These are phyloP conservation scores for Clitopilus passeckerianus DNA, from an alignment of 768 basidiomycete genomes.

Conservation along the genomic window DNA sequence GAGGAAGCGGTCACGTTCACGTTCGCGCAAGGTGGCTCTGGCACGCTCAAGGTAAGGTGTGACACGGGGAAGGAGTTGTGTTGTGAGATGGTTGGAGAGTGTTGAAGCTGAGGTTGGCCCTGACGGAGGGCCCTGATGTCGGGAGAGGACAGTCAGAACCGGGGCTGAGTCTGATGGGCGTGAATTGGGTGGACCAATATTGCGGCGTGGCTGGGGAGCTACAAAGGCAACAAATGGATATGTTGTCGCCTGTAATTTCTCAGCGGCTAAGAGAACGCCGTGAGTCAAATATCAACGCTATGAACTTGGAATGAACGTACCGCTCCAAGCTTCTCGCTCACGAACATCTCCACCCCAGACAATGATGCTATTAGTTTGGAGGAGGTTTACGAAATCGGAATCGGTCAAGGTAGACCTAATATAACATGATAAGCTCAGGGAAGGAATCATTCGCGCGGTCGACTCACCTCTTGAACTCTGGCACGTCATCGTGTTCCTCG, in stretches of 20 bases:
- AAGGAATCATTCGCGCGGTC: not conserved
- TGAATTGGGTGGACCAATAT: slow-evolving; percentile 21
- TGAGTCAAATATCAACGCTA: too few relatives aligned
- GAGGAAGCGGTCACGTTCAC: slow-evolving; percentile 51
- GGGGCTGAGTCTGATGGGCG: slow-evolving; percentile 34
- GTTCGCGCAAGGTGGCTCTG: slow-evolving; percentile 41
- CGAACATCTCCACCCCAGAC: slow-evolving; percentile 94
- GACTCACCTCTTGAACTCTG: slow-evolving; percentile 77
- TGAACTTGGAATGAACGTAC: slow-evolving; percentile 18
- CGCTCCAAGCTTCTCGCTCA: slow-evolving; percentile 76
- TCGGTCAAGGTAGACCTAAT: slow-evolving; percentile 73
- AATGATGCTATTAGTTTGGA: slow-evolving; percentile 71
- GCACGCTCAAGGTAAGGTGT: slow-evolving; percentile 68
- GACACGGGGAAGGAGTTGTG: slow-evolving; percentile 77
- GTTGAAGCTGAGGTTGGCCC: slow-evolving; percentile 59
- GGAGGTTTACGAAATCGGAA: slow-evolving; percentile 56
- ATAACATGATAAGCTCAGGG: slow-evolving; percentile 1
- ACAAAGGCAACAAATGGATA: slow-evolving; percentile 93
- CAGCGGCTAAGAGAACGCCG: slow-evolving; percentile 32
- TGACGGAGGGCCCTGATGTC: slow-evolving; percentile 66
- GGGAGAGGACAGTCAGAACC: slow-evolving; percentile 75
- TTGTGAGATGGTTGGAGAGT: slow-evolving; percentile 62
- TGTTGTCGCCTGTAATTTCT: slow-evolving; percentile 82
- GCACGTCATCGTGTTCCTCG: slow-evolving; percentile 86
- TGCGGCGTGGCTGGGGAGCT: slow-evolving; percentile 74